Percentiles rank a stretch among this genome's conserved stretches.
These are phyloP conservation scores for Fusarium sp. DNA, from an alignment of 2,329 filamentous ascomycete species.

Conservation along the genomic window DNA sequence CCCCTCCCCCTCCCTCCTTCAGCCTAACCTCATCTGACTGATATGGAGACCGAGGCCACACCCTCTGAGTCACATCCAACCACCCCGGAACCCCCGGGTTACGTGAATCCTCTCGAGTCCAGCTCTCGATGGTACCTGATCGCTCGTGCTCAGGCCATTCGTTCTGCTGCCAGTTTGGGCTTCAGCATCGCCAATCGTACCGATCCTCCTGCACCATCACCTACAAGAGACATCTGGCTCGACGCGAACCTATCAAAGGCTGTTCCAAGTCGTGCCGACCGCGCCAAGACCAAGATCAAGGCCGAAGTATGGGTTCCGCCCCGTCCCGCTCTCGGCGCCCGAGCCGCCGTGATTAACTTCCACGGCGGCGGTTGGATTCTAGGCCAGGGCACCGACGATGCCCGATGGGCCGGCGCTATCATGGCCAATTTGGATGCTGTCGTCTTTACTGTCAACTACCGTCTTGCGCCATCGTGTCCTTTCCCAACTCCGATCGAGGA, in stretches of 20 bases:
- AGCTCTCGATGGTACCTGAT: conserved; percentile 56
- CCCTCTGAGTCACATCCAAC: conserved; percentile 45
- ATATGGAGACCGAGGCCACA: conserved; percentile 44
- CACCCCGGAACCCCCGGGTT: conserved; percentile 49
- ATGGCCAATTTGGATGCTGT: conserved; percentile 63
- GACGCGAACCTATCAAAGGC: conserved; percentile 54
- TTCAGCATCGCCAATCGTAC: conserved; percentile 55
- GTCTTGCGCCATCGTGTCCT: conserved; percentile 70
- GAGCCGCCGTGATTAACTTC: conserved; percentile 69
- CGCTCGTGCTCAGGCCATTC: conserved; percentile 55
- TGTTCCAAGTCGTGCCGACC: conserved; percentile 46
- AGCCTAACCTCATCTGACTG: conserved; percentile 22
- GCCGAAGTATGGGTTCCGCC: conserved; percentile 59
- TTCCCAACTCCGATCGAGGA: conserved; percentile 73
- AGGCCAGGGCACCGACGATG: conserved; percentile 69
- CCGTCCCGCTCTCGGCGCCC: conserved; percentile 47
- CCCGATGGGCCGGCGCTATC: conserved; percentile 66
- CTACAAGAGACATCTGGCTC: conserved; percentile 52
- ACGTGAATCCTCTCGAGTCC: conserved; percentile 56
- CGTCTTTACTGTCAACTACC: conserved; percentile 72
- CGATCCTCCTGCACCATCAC: conserved; percentile 52
- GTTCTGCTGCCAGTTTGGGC: conserved; percentile 55
- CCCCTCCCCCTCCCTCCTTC: conserved; percentile 17
- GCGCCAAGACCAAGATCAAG: conserved; percentile 51
- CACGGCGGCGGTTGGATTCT: conserved; percentile 74